Evolutionary conservation across 2,329 filamentous ascomycete genomes (phyloP), one percentile per base, ranked within the genome.

Genomic region (Emergomyces orientalis): DNA sequence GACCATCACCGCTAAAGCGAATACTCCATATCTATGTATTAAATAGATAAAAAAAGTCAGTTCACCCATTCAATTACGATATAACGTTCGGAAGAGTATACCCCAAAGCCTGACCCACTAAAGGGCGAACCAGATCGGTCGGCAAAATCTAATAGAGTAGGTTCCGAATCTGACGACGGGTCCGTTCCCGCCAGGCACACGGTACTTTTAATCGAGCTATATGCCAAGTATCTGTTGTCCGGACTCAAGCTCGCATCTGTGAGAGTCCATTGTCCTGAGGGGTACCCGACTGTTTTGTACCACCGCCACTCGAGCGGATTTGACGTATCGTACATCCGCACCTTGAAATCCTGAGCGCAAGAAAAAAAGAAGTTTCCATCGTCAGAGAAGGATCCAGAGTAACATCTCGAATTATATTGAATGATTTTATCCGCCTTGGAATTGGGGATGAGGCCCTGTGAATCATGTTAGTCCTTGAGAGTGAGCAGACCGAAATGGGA

Each of bases 351-450:
- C 75, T 97, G 91, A 11, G 88, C 89, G 71, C 89, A 94, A 6
- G 88, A 87, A 73, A 93, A 97, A 79, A 97, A 97, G 79, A 97
- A 97, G 75, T 96, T 96, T 32, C 94, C 94, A 69, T 99, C 94
- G 67, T 95, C 90, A 0, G 91, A 96, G 73, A 97, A 99, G 72
- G 97, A 93, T 1, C 94, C 94, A 2, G 91, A 96, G 72, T 97
- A 97, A 61, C 94, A 92, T 49, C 90, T 86, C 5, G 88, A 83
- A 62, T 92, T 85, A 72, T 92, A 95, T 70, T 96, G 89, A 65
- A 97, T 88, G 65, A 96, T 89, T 70, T 89, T 89, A 71, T 97
- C 93, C 0, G 91, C 88, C 30, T 84, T 83, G 0, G 86, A 88
- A 2, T 84, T 83, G 0, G 94, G 93, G 63, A 97, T 86, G 78